Percentiles rank a stretch among this genome's conserved stretches.
Conservation (phyloP, 2,329 filamentous ascomycete species). For the Metarhizium rileyi region DNA sequence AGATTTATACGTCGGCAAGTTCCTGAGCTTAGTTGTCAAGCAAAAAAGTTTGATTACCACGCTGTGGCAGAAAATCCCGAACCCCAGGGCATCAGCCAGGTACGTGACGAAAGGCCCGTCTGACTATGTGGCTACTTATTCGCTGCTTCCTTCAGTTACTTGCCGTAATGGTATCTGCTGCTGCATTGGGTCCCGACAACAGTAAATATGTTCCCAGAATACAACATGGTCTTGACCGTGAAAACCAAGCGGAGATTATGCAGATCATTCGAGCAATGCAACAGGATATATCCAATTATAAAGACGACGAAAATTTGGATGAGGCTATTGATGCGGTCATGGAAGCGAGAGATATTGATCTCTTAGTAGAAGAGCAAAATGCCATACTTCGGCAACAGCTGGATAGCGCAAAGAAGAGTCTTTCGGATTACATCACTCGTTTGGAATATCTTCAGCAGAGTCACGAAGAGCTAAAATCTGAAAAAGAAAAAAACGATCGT, state of each 20-base stretch:
- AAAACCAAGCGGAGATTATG: constrained; percentile 35
- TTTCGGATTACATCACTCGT: constrained; percentile 49
- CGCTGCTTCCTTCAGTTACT: constrained; percentile 38
- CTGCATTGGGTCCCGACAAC: constrained; percentile 48
- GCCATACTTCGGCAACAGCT: constrained; percentile 39
- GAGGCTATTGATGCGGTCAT: constrained; percentile 29
- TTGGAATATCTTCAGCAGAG: constrained; percentile 51
- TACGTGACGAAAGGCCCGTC: constrained; percentile 17
- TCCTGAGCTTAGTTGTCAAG: constrained; percentile 40
- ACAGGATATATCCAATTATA: constrained; percentile 24
- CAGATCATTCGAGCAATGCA: constrained; percentile 34
- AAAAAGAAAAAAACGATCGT: constrained; percentile 48
- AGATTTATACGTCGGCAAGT: constrained; percentile 46
- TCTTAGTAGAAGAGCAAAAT: constrained; percentile 47
- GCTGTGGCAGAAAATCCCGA: constrained; percentile 48
- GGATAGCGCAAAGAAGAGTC: constrained; percentile 43
- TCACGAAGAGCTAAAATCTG: constrained; percentile 55
- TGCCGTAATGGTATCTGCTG: constrained; percentile 51
- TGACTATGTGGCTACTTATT: constrained; percentile 11
- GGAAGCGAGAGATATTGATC: constrained; percentile 41
- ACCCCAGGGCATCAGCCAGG: constrained; percentile 43
- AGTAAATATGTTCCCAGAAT: constrained; percentile 42
- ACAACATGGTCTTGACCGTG: constrained; percentile 29
- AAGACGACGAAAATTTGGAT: constrained; percentile 29
- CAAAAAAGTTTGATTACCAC: constrained; percentile 46